Evolutionary conservation across 441 rosid genomes (phyloP), one percentile per base, ranked within the genome.

Genomic region (Syzygium malaccense): DNA sequence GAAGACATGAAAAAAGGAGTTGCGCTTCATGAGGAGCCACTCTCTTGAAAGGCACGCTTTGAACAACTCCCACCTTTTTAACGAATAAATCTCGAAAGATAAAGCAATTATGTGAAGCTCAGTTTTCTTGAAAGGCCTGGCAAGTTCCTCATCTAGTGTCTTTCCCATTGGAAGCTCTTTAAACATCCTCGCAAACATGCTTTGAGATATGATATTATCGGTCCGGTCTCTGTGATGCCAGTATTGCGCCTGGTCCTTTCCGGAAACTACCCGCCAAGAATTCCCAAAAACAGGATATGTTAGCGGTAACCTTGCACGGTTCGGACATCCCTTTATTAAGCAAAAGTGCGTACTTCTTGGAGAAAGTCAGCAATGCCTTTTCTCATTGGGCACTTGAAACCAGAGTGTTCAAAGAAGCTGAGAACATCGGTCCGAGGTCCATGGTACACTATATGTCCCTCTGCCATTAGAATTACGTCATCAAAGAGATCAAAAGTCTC

Each of bases 21-120:
- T 85, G 86, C 86, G 86, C 86, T 85, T 85, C 86, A 85, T 85
- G 86, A 85, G 86, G 28, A 85, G 86, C 86, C 86, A 85, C 26
- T 85, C 86, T 55, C 86, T 85, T 4, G n/a, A 54, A 19, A 85
- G 41, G 14, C 86, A 55, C 45, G 49, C 86, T 56, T 55, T 54
- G 86, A 85, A 55, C 26, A 85, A 55, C 86, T 85, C 86, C 86
- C 86, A 85, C 60, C 19, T 85, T 56, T 25, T n/a, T 49, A 25
- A 55, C 15, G 62, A 85, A 41, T 54, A 85, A 56, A 85, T 55
- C 11, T 37, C 45, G 15, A 85, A 85, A 23, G 62, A 19, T 37
- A 85, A 55, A 32, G 86, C 86, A 18, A 8, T n/a, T 56, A 26
- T 2, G 60, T 85, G 86, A 53, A 54, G 62, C 26, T 55, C 86